Conservation (phyloP, 129 eudicot species). For the Chrysanthemum makinoi region DNA sequence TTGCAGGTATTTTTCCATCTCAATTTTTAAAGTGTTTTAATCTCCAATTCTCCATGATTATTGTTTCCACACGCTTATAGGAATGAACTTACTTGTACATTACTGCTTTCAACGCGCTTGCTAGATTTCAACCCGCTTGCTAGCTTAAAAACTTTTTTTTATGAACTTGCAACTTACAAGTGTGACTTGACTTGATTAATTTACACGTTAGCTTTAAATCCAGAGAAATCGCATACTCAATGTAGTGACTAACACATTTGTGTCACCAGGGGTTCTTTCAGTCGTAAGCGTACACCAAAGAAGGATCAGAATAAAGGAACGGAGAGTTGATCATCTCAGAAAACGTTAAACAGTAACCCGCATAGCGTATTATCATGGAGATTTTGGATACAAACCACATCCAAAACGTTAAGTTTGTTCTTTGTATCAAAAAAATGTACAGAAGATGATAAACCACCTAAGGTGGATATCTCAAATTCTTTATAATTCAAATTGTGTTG, state of each 20-base stretch:
- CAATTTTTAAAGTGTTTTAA: neutral
- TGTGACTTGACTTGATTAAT: no score
- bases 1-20: conserved; percentile 36
- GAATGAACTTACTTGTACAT: neutral
- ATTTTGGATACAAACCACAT: conserved; percentile 13
- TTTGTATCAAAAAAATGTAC: conserved; percentile 11
- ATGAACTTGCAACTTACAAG: no score
- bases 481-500: conserved; percentile 14
- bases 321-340: conserved; percentile 17
- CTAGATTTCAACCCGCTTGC: no score
- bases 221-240: neutral
- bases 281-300: conserved; percentile 24
- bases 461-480: neutral
- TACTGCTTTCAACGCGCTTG: neutral
- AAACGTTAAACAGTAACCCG: neutral
- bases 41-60: neutral
- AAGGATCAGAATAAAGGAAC: conserved; percentile 24
- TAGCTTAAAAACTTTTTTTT: no score
- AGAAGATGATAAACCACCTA: conserved; percentile 10
- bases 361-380: neutral
- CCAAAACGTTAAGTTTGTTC: conserved; percentile 5
- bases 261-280: conserved; percentile 34
- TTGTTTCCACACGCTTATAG: neutral
- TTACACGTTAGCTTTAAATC: neutral
- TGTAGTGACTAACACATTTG: conserved; percentile 3